phyloP scores from a whole-genome alignment of 768 basidiomycete genomes.

The Pisolithus tinctorius region DNA sequence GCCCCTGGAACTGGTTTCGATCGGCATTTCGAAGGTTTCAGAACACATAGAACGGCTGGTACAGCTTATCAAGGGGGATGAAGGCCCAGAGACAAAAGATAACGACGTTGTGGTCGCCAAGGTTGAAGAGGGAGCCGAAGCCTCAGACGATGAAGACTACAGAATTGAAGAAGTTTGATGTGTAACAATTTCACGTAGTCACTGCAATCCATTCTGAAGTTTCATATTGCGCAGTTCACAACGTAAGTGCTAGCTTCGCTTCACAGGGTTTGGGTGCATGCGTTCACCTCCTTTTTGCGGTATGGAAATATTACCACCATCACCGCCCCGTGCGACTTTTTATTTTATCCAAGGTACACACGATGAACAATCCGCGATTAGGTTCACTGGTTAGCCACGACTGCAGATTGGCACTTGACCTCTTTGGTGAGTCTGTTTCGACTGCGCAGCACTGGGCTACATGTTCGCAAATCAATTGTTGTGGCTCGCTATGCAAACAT shows the following conservation, averaged over 20 bases:
- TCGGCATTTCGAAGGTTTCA: slow-evolving; percentile 47
- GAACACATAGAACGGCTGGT: slow-evolving; percentile 89
- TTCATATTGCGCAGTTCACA: background rate
- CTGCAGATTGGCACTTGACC: no score
- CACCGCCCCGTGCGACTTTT: no score
- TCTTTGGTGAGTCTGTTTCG: no score
- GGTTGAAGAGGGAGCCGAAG: slow-evolving; percentile 17
- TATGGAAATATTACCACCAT: no score
- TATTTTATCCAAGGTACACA: no score
- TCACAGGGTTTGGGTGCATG: background rate
- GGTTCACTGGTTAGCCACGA: no score
- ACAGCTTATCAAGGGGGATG: slow-evolving; percentile 74
- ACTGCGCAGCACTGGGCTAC: no score
- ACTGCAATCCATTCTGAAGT: background rate
- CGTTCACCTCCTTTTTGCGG: no score
- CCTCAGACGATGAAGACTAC: slow-evolving; percentile 58
- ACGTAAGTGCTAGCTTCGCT: background rate
- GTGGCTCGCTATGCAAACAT: no score
- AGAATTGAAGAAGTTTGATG: slow-evolving; percentile 69
- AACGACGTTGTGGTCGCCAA: slow-evolving; percentile 29
- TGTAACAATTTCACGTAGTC: slow-evolving; percentile 10
- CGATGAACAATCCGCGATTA: no score
- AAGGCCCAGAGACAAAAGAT: slow-evolving; percentile 44
- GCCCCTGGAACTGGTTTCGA: background rate
- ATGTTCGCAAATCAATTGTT: no score